phyloP scores from a whole-genome alignment of 148 eudicot species.

The Cornus florida region DNA sequence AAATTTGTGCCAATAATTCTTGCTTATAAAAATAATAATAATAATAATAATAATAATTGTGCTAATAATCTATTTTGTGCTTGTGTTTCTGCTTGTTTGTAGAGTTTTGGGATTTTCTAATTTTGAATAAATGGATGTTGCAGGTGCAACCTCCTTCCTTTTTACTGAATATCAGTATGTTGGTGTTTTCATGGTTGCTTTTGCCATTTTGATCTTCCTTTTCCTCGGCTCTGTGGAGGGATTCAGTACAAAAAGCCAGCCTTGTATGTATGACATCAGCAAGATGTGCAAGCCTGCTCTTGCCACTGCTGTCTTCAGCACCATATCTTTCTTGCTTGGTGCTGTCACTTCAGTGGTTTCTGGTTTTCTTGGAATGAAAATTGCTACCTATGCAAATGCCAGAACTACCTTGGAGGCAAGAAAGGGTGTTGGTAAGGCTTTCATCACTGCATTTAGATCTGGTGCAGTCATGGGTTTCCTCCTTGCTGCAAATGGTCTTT shows the following conservation, averaged over 20 bases:
- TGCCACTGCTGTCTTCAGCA: conserved; percentile 84
- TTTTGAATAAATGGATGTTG: conserved; percentile 1
- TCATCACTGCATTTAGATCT: conserved; percentile 81
- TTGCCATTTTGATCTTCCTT: conserved; percentile 80
- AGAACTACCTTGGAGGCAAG: conserved; percentile 95
- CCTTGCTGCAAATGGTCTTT: conserved; percentile 91
- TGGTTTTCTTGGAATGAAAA: conserved; percentile 98
- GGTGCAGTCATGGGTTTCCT: conserved; percentile 99
- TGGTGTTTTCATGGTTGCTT: conserved; percentile 80
- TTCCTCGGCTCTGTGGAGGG: conserved; percentile 98
- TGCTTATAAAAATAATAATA: no score
- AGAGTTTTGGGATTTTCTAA: conserved; percentile 3
- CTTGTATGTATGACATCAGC: conserved; percentile 69
- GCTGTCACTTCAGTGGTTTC: conserved; percentile 77
- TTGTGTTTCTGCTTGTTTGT: background rate
- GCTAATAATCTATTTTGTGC: background rate
- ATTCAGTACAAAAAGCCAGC: conserved; percentile 71
- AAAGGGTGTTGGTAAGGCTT: conserved; percentile 92
- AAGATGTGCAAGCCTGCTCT: conserved; percentile 87
- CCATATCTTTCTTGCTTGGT: conserved; percentile 79
- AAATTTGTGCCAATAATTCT: background rate
- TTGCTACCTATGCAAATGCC: conserved; percentile 93
- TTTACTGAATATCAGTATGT: conserved; percentile 77
- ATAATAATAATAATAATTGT: no score
- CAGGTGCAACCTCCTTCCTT: conserved; percentile 93